Base-by-base conservation (phyloP, 2,329 filamentous ascomycete species). In the Penicillium sp. region DNA sequence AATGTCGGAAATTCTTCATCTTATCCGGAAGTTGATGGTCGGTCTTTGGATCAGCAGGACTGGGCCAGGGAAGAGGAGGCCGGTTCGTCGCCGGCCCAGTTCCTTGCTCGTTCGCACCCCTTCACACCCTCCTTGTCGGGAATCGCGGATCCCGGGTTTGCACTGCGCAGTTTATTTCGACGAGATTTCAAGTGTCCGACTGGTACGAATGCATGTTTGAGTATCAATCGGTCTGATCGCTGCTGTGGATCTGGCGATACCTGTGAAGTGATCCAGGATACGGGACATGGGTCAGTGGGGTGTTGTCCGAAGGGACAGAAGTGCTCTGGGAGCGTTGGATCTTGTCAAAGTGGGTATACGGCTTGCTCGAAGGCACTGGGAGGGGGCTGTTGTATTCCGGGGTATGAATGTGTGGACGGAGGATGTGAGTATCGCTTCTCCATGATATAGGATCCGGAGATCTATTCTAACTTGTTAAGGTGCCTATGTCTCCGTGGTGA, bases 311-410 rank as follows among this genome's bases (percentile, higher is more conserved):
- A 69, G 23, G 83, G 83, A 1, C 68, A 78, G 54, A 76, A 62
- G 9, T 87, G 85, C 62, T 76, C 77, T 2, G 78, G 79, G 10
- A 61, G 70, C 1, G 76, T 87, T n/a, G 76, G 76, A 2, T 68
- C 63, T 3, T 87, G 85, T 58, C 61, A 61, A 24, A 71, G 71
- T 19, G 84, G 82, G 7, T 86, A 85, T 65, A 78, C 76, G 5
- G 78, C 75, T 50, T 87, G 85, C 67, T 77, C 83, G 2, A 75
- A 77, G 40, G 78, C 74, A 42, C 63, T 77, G 3, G 85, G 84
- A 37, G 84, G 83, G 1, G 85, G 84, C 1, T 87, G 85, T 61
- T 87, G 84, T 72, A 76, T 87, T 31, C 83, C 83, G 3, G 83
- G 82, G 0, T 86, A 83, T 64, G 73, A 73, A 7, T 87, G 85